phyloP scores from a whole-genome alignment of 108 stramenopile species.

The Stephanodiscus minutulus region DNA sequence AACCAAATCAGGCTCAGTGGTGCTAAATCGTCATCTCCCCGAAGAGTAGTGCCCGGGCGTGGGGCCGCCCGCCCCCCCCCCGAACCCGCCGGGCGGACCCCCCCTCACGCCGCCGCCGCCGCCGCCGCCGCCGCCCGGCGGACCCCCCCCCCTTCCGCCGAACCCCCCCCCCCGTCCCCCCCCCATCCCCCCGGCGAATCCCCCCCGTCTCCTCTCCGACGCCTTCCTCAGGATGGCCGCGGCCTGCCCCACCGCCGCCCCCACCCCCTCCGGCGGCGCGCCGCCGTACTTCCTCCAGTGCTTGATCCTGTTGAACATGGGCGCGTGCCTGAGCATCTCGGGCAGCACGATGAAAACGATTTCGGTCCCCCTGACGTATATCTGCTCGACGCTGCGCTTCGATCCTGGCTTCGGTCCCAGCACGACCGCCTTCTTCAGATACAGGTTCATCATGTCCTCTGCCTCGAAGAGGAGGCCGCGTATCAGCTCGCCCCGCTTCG shows the following conservation, averaged over 20 bases:
- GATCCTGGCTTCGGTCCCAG: conserved; percentile 54
- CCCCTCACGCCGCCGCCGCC: conserved; percentile 26
- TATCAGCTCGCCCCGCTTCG: conserved; percentile 81
- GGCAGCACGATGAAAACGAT: conserved; percentile 88
- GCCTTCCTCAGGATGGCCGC: conserved; percentile 90
- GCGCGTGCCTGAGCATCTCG: conserved; percentile 87
- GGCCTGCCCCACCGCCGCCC: conserved; percentile 86
- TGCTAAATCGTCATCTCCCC: conserved; percentile 24
- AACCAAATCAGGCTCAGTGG: not conserved
- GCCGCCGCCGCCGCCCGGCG: conserved; percentile 31
- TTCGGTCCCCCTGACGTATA: conserved; percentile 79
- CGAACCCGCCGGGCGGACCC: not conserved
- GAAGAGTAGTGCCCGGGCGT: conserved; percentile 27
- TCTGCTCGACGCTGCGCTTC: conserved; percentile 77
- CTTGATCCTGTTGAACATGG: conserved; percentile 89
- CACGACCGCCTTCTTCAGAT: conserved; percentile 82
- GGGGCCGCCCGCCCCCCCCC: conserved; percentile 13
- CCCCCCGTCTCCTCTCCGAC: conserved; percentile 69
- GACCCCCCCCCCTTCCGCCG: conserved; percentile 31
- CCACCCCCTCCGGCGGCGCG: conserved; percentile 91
- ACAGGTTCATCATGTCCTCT: conserved; percentile 91
- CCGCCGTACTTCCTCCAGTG: conserved; percentile 91
- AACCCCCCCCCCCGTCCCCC: conserved; percentile 54
- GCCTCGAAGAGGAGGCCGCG: conserved; percentile 89
- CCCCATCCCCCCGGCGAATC: conserved; percentile 63